Base-by-base conservation (phyloP, 805 yeast genomes). In the Spathaspora arborariae region DNA sequence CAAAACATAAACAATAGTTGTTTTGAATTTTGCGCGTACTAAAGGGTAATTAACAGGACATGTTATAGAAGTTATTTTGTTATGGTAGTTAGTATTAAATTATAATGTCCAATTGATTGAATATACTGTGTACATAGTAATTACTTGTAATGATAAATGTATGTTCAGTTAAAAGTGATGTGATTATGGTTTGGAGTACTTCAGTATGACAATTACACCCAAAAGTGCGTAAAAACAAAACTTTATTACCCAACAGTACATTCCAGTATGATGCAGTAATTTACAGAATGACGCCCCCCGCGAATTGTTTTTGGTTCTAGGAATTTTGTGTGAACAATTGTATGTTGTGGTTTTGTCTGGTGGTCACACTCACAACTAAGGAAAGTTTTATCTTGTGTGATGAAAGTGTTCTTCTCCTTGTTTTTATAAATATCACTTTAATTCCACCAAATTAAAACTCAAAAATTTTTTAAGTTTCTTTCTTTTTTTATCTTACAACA, bases 201-300 rank as follows among this genome's bases (percentile, higher is more conserved):
- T 3, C 24, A 22, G 34, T 22, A 13, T 37, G 16, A 24, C 10
- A 39, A 6, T 38, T 38, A 44, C 43, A 27, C 43, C 47, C 18
- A n/a, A 1, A 11, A 21, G 26, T 39, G 44, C 24, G 44, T 39
- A 40, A 30, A 39, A 7, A 13, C 2, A 5, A 24, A 27, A 21
- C 26, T 18, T 21, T 2, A 2, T 5, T 15, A 8, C 2, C 1
- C 20, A 34, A 13, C 18, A 20, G 45, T 34, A 27, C 20, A 19
- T 20, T 33, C 21, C 26, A 42, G 39, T 16, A 21, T 18, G 13
- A 5, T 11, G 20, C 6, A 5, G 45, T 42, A 42, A 34, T 18
- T 40, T 27, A 2, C n/a, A 26, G 24, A 8, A 39, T 26, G 15
- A 19, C 8, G 6, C 9, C 13, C 26, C 22, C 16, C 26, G 26